A percentile compares a stretch with the other conserved stretches of the same genome.
Conservation (phyloP, 139 green algal genomes). For the Coelastrella sp. region DNA sequence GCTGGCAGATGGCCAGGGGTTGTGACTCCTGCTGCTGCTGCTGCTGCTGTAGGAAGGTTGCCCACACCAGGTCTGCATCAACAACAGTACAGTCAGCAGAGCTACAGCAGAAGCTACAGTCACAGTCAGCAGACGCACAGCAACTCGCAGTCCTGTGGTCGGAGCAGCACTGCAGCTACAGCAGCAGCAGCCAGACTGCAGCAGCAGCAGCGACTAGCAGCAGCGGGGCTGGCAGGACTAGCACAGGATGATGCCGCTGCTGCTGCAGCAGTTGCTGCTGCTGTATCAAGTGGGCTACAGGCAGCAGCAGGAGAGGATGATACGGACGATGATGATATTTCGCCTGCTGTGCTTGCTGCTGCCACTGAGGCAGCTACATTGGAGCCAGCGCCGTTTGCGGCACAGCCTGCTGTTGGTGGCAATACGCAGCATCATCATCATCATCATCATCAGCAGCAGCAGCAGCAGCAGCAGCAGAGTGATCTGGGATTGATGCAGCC, state of each 20-base stretch:
- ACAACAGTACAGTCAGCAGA: no score
- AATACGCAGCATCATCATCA: background rate
- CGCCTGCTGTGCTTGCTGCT: conserved; percentile 39
- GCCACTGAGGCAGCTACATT: conserved; percentile 39
- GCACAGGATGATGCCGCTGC: background rate
- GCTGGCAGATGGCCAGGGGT: background rate
- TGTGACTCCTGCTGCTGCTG: background rate
- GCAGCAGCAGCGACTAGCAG: conserved; percentile 24
- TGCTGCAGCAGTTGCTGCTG: conserved; percentile 13
- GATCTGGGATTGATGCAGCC: background rate
- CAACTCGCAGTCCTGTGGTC: background rate
- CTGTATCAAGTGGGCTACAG: background rate
- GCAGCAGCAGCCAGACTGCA: background rate
- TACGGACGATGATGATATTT: conserved; percentile 39
- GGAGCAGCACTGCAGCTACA: background rate
- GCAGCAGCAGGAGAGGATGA: background rate
- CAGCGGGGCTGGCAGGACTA: background rate
- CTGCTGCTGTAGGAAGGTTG: background rate
- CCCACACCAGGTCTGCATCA: no score
- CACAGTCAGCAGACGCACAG: background rate
- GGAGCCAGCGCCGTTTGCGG: conserved; percentile 36
- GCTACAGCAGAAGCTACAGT: conserved; percentile 9
- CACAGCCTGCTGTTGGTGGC: background rate
- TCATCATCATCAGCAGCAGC: background rate
- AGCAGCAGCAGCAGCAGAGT: background rate